Conservation (phyloP, 2,329 filamentous ascomycete genomes). For the Microascus cirrosus region DNA sequence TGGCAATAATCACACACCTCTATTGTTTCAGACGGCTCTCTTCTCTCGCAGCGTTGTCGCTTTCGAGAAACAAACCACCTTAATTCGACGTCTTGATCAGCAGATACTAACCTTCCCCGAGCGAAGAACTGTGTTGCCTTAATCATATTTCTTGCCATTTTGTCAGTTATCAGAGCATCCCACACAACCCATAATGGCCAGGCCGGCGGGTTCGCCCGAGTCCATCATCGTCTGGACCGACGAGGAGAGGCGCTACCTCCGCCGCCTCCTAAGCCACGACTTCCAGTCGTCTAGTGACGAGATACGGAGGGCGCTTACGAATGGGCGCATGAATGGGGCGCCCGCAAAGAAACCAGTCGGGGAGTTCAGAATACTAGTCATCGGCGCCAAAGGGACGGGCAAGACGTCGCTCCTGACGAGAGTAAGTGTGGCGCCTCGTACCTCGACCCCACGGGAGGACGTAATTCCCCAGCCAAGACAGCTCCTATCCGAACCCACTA, state of each 20-base stretch:
- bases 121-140: no score
- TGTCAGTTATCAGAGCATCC: background rate
- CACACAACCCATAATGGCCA: background rate
- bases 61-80: background rate
- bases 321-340: slow-evolving; percentile 1
- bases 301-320: slow-evolving; percentile 6
- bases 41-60: background rate
- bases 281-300: slow-evolving; percentile 16
- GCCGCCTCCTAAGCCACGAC: slow-evolving; percentile 26
- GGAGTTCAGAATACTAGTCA: slow-evolving; percentile 25
- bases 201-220: background rate
- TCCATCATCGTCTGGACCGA: slow-evolving; percentile 21
- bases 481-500: background rate
- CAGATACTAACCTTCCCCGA: background rate
- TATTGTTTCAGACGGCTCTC: background rate
- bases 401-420: slow-evolving; percentile 27
- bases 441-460: background rate
- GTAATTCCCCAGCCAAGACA: background rate
- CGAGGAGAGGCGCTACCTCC: slow-evolving; percentile 27
- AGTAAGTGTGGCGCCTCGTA: slow-evolving; percentile 13
- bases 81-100: no score
- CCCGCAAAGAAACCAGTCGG: slow-evolving; percentile 14
- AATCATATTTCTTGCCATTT: background rate
- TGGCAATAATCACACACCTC: no score
- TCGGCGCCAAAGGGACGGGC: slow-evolving; percentile 25